Conservation (phyloP, 2,329 filamentous ascomycete genomes). For the Didymella glomerata region DNA sequence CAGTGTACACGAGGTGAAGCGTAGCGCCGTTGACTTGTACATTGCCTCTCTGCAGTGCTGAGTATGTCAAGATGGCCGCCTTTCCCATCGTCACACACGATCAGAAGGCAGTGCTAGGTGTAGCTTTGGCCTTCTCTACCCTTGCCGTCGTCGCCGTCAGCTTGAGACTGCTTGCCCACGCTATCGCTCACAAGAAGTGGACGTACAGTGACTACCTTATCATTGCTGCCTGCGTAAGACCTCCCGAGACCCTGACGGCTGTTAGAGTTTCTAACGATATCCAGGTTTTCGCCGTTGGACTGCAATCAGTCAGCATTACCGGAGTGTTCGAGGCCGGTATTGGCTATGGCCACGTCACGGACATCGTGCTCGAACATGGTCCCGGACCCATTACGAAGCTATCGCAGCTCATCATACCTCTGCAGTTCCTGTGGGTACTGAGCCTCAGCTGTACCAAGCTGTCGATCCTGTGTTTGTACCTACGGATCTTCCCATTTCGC, state of each 20-base stretch:
- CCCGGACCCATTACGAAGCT: neutral
- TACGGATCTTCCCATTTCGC: neutral
- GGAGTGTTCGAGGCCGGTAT: neutral
- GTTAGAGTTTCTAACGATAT: neutral
- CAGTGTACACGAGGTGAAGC: neutral
- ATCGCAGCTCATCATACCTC: neutral
- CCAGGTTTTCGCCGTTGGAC: neutral
- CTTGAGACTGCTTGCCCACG: neutral
- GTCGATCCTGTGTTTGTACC: neutral
- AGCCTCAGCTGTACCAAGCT: slow-evolving; percentile 1
- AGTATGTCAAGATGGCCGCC: neutral
- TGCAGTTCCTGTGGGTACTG: neutral
- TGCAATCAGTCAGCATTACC: slow-evolving; percentile 1
- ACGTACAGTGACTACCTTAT: neutral
- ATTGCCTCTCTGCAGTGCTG: neutral
- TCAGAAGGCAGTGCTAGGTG: neutral
- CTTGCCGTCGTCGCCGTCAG: neutral
- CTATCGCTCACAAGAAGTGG: neutral
- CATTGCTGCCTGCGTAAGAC: neutral
- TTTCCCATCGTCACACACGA: neutral
- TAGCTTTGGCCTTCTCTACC: neutral
- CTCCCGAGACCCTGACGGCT: no score
- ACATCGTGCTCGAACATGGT: neutral
- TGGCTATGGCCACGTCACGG: neutral
- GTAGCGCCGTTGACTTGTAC: neutral